Percentiles rank a stretch among this genome's conserved stretches.
Evolutionary conservation across 805 yeast species (phyloP).

Genomic region (Myxozyma vanderwaltii): DNA sequence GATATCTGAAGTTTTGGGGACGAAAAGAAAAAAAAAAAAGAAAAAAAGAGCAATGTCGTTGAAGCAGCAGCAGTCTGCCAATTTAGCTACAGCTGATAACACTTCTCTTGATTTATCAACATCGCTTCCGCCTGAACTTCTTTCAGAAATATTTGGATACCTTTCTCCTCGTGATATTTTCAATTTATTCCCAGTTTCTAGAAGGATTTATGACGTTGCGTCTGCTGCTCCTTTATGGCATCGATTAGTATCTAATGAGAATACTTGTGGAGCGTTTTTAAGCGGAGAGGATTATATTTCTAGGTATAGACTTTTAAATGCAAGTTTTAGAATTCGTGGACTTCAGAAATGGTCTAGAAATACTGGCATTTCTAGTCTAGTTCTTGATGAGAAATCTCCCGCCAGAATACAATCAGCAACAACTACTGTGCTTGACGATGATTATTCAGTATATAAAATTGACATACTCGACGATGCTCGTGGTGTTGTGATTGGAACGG

Average conservation of each 20-base stretch:
- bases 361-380: background rate
- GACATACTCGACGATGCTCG: conserved; percentile 14
- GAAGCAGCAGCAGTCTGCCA: background rate
- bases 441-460: conserved; percentile 5
- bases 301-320: conserved; percentile 17
- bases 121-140: conserved; percentile 26
- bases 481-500: conserved; percentile 23
- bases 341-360: background rate
- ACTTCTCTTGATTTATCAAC: background rate
- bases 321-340: conserved; percentile 20
- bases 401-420: background rate
- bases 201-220: conserved; percentile 10
- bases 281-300: conserved; percentile 23
- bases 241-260: background rate
- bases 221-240: conserved; percentile 26
- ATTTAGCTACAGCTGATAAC: background rate
- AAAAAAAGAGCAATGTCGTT: background rate
- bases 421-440: background rate
- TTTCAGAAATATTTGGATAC: conserved; percentile 14
- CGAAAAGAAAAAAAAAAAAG: too few relatives aligned
- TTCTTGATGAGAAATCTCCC: background rate
- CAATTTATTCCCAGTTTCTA: conserved; percentile 18
- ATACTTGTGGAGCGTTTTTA: background rate
- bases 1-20: too few relatives aligned
- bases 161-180: conserved; percentile 19